Base-by-base conservation (phyloP, 164 flowering plant species). In the Malania oleifera region DNA sequence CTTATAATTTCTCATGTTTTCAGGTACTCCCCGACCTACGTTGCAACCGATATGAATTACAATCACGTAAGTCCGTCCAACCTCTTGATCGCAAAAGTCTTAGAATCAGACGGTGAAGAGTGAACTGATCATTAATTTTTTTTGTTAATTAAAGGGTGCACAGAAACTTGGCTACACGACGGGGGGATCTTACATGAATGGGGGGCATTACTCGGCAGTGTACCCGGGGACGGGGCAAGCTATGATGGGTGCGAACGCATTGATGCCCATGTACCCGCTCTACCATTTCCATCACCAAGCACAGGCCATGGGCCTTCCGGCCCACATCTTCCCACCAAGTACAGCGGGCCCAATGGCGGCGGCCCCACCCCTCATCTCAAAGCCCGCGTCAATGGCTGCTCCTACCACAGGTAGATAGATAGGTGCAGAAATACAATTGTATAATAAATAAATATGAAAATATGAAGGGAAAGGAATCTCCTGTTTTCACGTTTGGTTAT, bases 221-320 rank as follows among this genome's bases (percentile, higher is more conserved):
- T 43, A 43, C 46, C 5, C 20, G 46, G 53, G 53, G 13, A n/a
- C n/a, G n/a, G n/a, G n/a, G n/a, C 53, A 50, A 7, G 29, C 29
- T 13, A 50, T 25, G 53, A 11, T 50, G 53, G 53, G 53, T 24
- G 34, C 34, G 29, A 23, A 17, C 13, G 29, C 29, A 50, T 24
- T 50, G 53, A 23, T 24, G 53, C 53, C 53, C 34, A 11, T 9
- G 34, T 50, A 50, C 53, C 53, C 53, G 14, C 34, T 24, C 3
- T 50, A 50, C 53, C n/a, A 24, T 14, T 50, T 23, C n/a, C 53
- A 50, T 13, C 23, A 47, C 51, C 52, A 50, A 17, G 5, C 29
- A 12, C 53, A 50, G 53, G 29, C 53, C 6, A 50, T 50, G 53
- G 29, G 53, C 29, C 53, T 50, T 4, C 46, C 46, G 22, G 53